Conservation (phyloP, 176 grass and related monocot species). For the Sorghum bicolor region DNA sequence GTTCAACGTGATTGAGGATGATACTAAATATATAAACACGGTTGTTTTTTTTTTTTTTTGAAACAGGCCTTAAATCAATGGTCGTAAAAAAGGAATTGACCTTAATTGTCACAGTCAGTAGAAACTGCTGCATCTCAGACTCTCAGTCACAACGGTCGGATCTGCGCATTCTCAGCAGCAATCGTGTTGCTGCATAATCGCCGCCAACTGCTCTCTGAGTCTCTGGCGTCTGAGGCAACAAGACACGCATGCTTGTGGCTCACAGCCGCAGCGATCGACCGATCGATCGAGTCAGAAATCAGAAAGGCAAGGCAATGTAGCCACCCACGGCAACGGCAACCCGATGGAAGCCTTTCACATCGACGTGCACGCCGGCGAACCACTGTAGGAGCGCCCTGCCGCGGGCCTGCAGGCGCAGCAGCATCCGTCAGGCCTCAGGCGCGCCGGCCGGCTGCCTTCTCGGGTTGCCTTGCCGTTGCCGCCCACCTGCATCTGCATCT, state of each 20-base stretch:
- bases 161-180: neutral
- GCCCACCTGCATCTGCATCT: neutral
- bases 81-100: neutral
- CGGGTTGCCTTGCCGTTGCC: constrained; percentile 6
- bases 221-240: neutral
- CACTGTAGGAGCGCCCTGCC: neutral
- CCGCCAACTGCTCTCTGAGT: neutral
- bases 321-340: neutral
- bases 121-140: neutral
- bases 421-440: neutral
- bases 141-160: neutral
- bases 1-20: neutral
- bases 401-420: neutral
- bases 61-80: neutral
- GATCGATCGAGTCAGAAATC: neutral
- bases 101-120: neutral
- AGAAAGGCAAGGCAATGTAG: neutral
- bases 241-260: neutral
- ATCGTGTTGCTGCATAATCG: neutral
- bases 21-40: neutral
- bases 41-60: too few relatives aligned
- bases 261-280: neutral
- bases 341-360: neutral
- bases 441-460: constrained; percentile 15
- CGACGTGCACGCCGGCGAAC: constrained; percentile 1